Percentiles rank a stretch among this genome's conserved stretches.
These are phyloP conservation scores for Tetrastigma voinierianum DNA, from an alignment of 164 flowering plant genomes.

Conservation along the genomic window DNA sequence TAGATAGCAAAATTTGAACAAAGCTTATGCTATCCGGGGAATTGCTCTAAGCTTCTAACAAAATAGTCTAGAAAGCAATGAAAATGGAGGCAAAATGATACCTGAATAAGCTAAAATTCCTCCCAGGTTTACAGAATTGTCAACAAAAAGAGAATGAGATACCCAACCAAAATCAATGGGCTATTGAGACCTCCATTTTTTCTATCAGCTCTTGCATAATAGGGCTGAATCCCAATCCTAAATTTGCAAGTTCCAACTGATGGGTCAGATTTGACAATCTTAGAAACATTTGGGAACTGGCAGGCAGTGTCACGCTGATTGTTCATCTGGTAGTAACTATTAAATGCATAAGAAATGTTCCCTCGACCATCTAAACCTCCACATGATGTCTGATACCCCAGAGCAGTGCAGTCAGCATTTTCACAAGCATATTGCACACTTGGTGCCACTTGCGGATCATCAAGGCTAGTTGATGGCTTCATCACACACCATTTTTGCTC, in stretches of 20 bases:
- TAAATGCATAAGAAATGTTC: constrained; percentile 85
- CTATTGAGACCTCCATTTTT: constrained; percentile 9
- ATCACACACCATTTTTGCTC: constrained; percentile 74
- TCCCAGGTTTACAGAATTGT: constrained; percentile 20
- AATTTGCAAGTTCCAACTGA: constrained; percentile 56
- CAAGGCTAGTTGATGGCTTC: constrained; percentile 47
- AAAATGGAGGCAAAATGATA: background rate
- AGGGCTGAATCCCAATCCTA: constrained; percentile 58
- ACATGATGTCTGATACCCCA: constrained; percentile 79
- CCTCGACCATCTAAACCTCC: constrained; percentile 52
- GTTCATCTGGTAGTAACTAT: constrained; percentile 72
- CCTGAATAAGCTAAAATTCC: background rate
- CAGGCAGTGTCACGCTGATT: constrained; percentile 73
- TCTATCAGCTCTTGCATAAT: constrained; percentile 27
- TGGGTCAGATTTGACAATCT: constrained; percentile 55
- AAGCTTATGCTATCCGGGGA: background rate
- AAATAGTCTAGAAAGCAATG: too few species aligned
- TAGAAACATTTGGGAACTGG: constrained; percentile 52
- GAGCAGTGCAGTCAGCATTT: constrained; percentile 73
- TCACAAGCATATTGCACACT: constrained; percentile 82
- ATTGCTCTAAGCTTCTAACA: background rate
- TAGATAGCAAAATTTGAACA: constrained; percentile 2
- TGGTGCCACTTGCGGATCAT: constrained; percentile 49
- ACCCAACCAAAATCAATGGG: constrained; percentile 10
- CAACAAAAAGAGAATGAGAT: constrained; percentile 21